Evolutionary conservation across 768 basidiomycete genomes (phyloP), one percentile per base, ranked within the genome.

Genomic region (Boletus sensibilis): DNA sequence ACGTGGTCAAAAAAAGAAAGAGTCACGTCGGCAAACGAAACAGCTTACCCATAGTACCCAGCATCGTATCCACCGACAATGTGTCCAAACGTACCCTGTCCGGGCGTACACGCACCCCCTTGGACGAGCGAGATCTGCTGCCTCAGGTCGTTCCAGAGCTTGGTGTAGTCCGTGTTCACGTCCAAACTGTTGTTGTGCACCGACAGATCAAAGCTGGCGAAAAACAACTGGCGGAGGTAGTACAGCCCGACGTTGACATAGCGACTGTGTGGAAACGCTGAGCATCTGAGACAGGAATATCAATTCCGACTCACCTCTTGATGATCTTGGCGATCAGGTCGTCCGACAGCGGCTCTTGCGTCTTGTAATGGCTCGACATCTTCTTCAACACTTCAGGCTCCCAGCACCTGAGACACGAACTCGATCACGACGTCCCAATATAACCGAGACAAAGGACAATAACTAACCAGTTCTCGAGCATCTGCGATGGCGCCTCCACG

Each of bases 401-500:
- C 88, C 89, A 93, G 64, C 90, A 92, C 84, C 84, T 82, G 23
- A 21, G 14, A 39, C 16, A 35, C 23, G 31, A 41, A 8, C 18
- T 66, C 37, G 52, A 31, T 48, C 54, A 40, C 33, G 3, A 16
- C 29, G 16, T 23, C 33, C n/a, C 12, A 7, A 16, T 48, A 16
- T 49, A 35, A 40, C 40, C 10, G n/a, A 33, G 5, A 20, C 14
- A 18, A 53, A 20, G 1, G 2, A 23, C 3, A 1, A 34, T 16
- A 6, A 61, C 72, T 18, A 44, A 86, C 92, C 92, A 94, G 65
- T 94, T 92, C 73, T 95, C 93, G 57, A 94, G 76, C 92, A 94
- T 94, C 74, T 95, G 92, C 18, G 87, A 89, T 0, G 92, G 93
- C 3, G 92, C 92, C 72, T 94, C 92, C 11, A 92, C 92, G 59